Conservation (phyloP, 1,139 yeast species). For the Blastobotrys indianensis region DNA sequence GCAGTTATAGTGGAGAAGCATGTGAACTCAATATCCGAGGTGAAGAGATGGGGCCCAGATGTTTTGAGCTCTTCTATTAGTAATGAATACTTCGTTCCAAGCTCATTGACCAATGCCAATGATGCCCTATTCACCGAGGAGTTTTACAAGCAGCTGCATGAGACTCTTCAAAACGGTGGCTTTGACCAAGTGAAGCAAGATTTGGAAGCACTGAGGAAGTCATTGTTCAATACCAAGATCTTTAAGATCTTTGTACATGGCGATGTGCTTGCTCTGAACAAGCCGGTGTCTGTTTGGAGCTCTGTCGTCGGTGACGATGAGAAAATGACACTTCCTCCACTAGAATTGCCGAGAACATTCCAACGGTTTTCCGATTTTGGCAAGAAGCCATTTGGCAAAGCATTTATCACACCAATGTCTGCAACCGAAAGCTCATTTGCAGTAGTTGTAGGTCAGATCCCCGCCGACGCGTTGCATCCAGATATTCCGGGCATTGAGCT, state of each 20-base stretch:
- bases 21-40: constrained; percentile 68
- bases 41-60: constrained; percentile 69
- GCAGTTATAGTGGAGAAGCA: constrained; percentile 67
- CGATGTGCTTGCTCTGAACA: constrained; percentile 44
- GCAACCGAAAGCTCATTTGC: constrained; percentile 85
- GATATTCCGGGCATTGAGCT: constrained; percentile 69
- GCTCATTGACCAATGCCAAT: constrained; percentile 61
- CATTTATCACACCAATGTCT: constrained; percentile 67
- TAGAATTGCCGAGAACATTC: constrained; percentile 47
- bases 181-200: constrained; percentile 45
- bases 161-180: constrained; percentile 42
- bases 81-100: constrained; percentile 47
- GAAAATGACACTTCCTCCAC: neutral
- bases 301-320: constrained; percentile 32
- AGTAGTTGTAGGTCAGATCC: constrained; percentile 54
- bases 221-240: constrained; percentile 54
- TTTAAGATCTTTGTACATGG: constrained; percentile 69
- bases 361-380: constrained; percentile 58
- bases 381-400: constrained; percentile 44
- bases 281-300: constrained; percentile 64
- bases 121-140: constrained; percentile 62
- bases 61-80: constrained; percentile 62
- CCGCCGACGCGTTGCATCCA: constrained; percentile 55
- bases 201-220: constrained; percentile 51
- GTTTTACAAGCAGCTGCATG: constrained; percentile 43